phyloP scores from a whole-genome alignment of 1,139 yeast species.

The Taphrina confusa region DNA sequence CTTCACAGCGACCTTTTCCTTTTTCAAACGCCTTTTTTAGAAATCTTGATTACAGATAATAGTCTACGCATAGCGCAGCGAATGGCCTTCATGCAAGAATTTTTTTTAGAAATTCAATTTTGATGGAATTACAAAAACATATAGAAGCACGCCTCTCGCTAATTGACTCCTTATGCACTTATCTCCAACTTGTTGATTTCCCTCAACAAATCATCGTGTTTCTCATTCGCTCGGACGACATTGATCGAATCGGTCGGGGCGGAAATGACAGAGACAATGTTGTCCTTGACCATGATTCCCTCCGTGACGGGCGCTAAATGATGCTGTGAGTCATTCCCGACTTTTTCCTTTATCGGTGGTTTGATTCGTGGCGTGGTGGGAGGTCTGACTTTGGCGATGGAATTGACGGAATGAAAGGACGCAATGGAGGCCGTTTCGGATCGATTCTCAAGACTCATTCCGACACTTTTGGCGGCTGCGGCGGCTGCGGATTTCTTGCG shows the following conservation, averaged over 20 bases:
- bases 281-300: no score
- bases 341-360: background rate
- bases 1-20: no score
- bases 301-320: slow-evolving; percentile 4
- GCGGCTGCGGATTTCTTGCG: slow-evolving; percentile 15
- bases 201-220: slow-evolving; percentile 18
- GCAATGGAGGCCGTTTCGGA: slow-evolving; percentile 5
- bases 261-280: no score
- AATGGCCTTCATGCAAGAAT: no score
- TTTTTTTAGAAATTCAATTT: no score
- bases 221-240: background rate
- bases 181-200: slow-evolving; percentile 12
- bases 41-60: no score
- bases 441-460: slow-evolving; percentile 20
- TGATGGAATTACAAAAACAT: no score
- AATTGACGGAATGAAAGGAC: slow-evolving; percentile 27
- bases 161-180: background rate
- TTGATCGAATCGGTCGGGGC: background rate
- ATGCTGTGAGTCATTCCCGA: background rate
- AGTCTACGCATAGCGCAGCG: no score
- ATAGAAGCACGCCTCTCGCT: no score
- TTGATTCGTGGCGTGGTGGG: slow-evolving; percentile 21
- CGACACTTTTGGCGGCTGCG: no score
- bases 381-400: slow-evolving; percentile 25
- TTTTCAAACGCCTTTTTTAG: no score